Evolutionary conservation across 345 rosid genomes (phyloP).

Genomic region (Carallia pectinifolia): DNA sequence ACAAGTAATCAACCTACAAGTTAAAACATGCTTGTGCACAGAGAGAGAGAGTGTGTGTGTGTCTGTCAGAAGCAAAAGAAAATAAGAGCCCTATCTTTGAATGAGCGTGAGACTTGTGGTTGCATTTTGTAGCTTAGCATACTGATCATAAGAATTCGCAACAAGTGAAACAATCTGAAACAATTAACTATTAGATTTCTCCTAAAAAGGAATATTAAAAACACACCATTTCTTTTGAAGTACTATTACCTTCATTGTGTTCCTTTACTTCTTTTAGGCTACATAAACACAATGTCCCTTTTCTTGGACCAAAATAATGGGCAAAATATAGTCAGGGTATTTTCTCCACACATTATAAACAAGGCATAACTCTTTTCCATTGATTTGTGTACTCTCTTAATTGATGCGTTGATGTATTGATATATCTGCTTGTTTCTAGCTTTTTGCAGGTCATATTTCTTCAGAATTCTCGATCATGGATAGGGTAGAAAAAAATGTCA

Average conservation of each 20-base stretch:
- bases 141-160: constrained; percentile 79
- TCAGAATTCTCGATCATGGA: no score
- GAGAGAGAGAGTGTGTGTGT: neutral
- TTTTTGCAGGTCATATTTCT: no score
- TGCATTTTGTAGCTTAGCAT: constrained; percentile 85
- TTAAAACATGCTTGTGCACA: constrained; percentile 7
- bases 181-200: constrained; percentile 78
- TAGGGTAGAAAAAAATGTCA: no score
- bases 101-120: constrained; percentile 97
- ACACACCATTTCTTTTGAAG: constrained; percentile 73
- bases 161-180: constrained; percentile 82
- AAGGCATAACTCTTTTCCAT: neutral
- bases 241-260: constrained; percentile 26
- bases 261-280: constrained; percentile 18
- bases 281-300: neutral
- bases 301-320: neutral
- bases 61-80: neutral
- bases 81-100: constrained; percentile 64
- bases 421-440: no score
- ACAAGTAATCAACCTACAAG: constrained; percentile 18
- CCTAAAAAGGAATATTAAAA: constrained; percentile 70
- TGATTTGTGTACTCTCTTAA: no score
- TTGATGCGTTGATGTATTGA: no score
- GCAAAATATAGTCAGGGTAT: neutral
- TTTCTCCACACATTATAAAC: neutral